Conservation (phyloP, 257 asterid genomes). For the Solanum sitiens region DNA sequence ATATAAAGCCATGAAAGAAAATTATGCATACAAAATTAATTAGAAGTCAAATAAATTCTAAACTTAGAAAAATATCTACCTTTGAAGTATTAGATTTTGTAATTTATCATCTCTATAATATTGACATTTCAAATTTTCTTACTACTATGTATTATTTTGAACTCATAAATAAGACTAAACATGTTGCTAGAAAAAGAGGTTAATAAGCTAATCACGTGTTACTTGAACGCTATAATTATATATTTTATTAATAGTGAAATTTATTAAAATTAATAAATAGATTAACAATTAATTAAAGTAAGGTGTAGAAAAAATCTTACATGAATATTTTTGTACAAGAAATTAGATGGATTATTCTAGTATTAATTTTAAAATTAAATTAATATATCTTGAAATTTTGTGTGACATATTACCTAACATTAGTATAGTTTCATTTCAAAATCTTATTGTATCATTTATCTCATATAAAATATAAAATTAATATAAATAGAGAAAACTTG, state of each 20-base stretch:
- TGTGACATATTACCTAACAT: background rate
- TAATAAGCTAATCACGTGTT: background rate
- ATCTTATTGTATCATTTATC: background rate
- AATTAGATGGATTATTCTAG: background rate
- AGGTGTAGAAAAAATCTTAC: background rate
- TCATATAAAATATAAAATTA: background rate
- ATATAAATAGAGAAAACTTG: background rate
- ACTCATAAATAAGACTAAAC: background rate
- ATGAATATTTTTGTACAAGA: background rate
- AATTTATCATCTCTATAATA: no score
- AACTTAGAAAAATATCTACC: background rate
- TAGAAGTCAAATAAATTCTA: background rate
- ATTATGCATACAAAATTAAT: no score
- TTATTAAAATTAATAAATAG: background rate
- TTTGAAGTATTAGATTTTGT: background rate
- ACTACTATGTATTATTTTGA: background rate
- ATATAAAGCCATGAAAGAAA: no score
- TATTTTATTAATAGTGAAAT: background rate
- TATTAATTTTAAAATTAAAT: background rate
- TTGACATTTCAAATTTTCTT: background rate
- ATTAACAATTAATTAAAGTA: background rate
- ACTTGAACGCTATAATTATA: background rate
- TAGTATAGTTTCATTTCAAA: background rate
- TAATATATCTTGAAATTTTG: background rate
- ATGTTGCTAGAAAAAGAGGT: background rate